Evolutionary conservation across 345 rosid species (phyloP).

Genomic region (Turritis glabra): DNA sequence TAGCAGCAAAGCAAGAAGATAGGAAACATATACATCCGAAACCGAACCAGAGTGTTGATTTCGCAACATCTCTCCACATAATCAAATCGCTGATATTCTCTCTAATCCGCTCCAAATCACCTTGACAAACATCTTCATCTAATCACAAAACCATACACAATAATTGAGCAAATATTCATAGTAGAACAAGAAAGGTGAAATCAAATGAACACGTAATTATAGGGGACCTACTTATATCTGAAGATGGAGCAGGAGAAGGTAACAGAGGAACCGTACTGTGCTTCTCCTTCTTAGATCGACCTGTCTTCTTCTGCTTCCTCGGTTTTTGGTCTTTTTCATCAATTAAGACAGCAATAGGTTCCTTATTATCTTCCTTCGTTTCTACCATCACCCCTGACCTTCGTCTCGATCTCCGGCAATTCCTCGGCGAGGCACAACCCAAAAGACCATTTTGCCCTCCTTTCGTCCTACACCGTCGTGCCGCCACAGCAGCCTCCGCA

Average conservation of each 20-base stretch:
- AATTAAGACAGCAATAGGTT: conserved; percentile 35
- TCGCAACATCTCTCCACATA: conserved; percentile 86
- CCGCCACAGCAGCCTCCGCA: conserved; percentile 44
- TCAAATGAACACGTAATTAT: too few relatives aligned
- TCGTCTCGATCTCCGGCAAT: conserved; percentile 58
- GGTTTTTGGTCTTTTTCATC: conserved; percentile 52
- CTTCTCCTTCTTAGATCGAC: conserved; percentile 79
- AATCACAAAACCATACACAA: neutral
- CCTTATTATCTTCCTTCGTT: conserved; percentile 62
- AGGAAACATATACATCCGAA: conserved; percentile 75
- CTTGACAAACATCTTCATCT: conserved; percentile 55
- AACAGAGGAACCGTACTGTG: conserved; percentile 19
- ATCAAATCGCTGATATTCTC: conserved; percentile 57
- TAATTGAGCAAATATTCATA: neutral
- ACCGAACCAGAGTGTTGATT: conserved; percentile 91
- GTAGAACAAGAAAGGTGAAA: neutral
- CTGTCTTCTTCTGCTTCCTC: conserved; percentile 52
- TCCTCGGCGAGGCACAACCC: conserved; percentile 66
- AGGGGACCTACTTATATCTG: conserved; percentile 52
- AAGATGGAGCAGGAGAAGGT: conserved; percentile 52
- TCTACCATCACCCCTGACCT: conserved; percentile 55
- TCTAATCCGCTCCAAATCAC: conserved; percentile 58
- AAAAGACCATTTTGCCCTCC: conserved; percentile 49
- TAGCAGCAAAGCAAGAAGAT: conserved; percentile 83
- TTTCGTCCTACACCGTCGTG: conserved; percentile 58